Base-by-base conservation (phyloP, 2,329 filamentous ascomycete species). In the Aspergillus glaucus region DNA sequence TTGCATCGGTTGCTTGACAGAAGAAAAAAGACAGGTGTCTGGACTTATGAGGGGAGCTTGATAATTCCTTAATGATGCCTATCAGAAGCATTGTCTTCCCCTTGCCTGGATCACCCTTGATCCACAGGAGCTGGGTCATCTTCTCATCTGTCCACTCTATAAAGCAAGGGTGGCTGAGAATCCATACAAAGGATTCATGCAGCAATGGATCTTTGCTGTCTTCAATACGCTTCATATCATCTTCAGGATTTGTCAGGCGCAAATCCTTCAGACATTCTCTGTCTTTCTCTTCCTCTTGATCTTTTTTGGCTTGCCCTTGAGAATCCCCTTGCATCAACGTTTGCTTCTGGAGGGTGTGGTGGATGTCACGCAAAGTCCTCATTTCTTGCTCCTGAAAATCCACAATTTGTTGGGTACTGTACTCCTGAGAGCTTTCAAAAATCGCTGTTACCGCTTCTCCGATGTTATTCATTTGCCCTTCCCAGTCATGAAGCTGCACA, bases 11-110 rank as follows among this genome's bases (percentile, higher is more conserved):
- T 10, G 50, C 64, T 41, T 70, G 62, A 48, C 62, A 71, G 54
- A 71, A 66, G 47, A 68, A 71, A 49, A 55, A 69, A 21, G 47
- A 48, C 17, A 53, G 15, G 24, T 14, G 3, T 0, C 26, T 19
- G 22, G n/a, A 22, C 15, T 6, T 47, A 6, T 8, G 21, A 26
- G 14, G 15, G 41, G 6, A 4, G 17, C 12, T 36, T 5, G n/a
- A 32, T 6, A 52, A 37, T 26, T 50, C 45, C 10, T 55, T 26
- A 21, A 55, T 48, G 39, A 57, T 52, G 2, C 55, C 50, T 5
- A 49, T 45, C 7, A 56, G 4, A 3, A 58, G 44, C 53, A 55
- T 57, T 8, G 55, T 57, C 43, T 58, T 58, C 10, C 55, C 53
- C 12, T 46, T 58, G 9, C 55, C 55, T 7, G 55, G 22, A 15